phyloP scores from a whole-genome alignment of 73 alveolate genomes.

The Uronychia binucleata region DNA sequence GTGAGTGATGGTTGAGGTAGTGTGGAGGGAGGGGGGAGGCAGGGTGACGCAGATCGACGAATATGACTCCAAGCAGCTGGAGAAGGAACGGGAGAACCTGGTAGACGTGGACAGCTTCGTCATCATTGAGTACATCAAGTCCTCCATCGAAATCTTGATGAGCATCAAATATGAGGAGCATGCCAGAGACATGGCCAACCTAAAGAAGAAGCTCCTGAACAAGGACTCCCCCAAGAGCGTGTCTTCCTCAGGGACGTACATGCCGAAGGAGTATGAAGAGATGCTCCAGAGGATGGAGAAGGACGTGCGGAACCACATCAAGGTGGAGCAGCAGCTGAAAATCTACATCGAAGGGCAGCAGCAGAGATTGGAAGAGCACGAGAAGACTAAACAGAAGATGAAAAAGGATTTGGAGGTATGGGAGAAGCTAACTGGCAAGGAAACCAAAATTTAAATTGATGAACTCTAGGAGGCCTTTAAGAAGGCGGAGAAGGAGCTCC shows the following conservation, averaged over 20 bases:
- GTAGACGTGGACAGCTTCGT: background rate
- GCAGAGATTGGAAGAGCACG: constrained; percentile 27
- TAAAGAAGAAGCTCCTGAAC: background rate
- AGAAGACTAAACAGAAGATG: background rate
- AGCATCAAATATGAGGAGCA: constrained; percentile 31
- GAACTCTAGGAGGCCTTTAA: background rate
- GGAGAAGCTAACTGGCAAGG: background rate
- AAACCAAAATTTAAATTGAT: background rate
- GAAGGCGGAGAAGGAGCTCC: background rate
- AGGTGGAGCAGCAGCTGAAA: constrained; percentile 48
- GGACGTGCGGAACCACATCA: constrained; percentile 52
- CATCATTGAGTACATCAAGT: constrained; percentile 27
- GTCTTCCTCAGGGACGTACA: background rate
- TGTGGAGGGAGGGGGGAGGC: too few species aligned
- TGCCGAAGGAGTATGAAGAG: constrained; percentile 50
- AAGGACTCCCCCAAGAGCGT: background rate
- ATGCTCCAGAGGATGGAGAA: constrained; percentile 40
- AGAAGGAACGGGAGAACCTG: constrained; percentile 25
- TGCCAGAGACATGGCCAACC: background rate
- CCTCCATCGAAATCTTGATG: constrained; percentile 43
- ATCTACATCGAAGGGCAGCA: constrained; percentile 45
- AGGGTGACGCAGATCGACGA: constrained; percentile 23
- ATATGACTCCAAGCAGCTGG: constrained; percentile 6
- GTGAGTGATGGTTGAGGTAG: too few species aligned
- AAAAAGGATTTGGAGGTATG: background rate